Conservation (phyloP, 2,329 filamentous ascomycete genomes). For the Podosphaera fusca region DNA sequence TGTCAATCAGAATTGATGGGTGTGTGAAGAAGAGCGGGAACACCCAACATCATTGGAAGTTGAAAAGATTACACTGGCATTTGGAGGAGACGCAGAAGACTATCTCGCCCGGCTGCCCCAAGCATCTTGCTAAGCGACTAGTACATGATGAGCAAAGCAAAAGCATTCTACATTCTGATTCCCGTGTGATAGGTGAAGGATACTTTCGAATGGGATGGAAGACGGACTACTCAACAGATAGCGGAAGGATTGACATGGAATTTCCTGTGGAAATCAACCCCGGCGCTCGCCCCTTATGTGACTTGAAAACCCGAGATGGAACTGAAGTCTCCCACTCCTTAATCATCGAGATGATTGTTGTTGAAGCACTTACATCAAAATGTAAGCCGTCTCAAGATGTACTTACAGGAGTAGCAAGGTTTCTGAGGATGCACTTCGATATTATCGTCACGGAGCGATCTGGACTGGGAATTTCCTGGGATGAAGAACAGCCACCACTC, state of each 20-base stretch:
- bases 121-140: conserved; percentile 40
- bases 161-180: conserved; percentile 50
- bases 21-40: conserved; percentile 48
- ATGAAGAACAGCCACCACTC: conserved; percentile 80
- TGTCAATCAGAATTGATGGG: conserved; percentile 67
- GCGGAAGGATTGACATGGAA: conserved; percentile 60
- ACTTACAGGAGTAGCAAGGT: conserved; percentile 72
- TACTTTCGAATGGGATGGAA: conserved; percentile 84
- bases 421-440: conserved; percentile 79
- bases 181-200: conserved; percentile 54
- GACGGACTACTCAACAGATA: conserved; percentile 36
- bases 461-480: conserved; percentile 85
- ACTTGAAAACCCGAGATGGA: conserved; percentile 50
- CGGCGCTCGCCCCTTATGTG: conserved; percentile 44
- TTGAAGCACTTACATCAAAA: conserved; percentile 60
- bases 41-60: conserved; percentile 54
- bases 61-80: conserved; percentile 81
- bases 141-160: conserved; percentile 25
- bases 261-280: conserved; percentile 41
- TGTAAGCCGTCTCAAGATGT: conserved; percentile 45
- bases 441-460: conserved; percentile 74
- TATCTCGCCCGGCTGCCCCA: conserved; percentile 55
- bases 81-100: conserved; percentile 72
- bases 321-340: conserved; percentile 66
- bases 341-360: conserved; percentile 80